Evolutionary conservation across 805 yeast genomes (phyloP).

Genomic region (Pichia deserticola): DNA sequence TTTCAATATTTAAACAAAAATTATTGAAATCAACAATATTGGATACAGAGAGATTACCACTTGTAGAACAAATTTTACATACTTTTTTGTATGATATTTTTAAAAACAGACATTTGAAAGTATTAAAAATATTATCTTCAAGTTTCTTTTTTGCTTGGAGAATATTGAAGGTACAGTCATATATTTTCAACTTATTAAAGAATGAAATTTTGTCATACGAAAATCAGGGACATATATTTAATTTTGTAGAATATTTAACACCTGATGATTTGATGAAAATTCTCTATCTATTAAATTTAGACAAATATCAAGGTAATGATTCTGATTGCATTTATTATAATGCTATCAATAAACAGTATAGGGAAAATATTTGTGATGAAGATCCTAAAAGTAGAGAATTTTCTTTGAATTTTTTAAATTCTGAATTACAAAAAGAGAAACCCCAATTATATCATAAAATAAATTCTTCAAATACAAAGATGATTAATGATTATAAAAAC

Average conservation of each 20-base stretch:
- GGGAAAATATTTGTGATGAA: neutral
- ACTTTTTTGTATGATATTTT: neutral
- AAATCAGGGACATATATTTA: slow-evolving; percentile 1
- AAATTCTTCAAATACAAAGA: too few relatives aligned
- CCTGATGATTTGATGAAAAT: slow-evolving; percentile 12
- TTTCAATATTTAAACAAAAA: slow-evolving; percentile 9
- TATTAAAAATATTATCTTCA: slow-evolving; percentile 39
- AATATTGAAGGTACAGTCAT: slow-evolving; percentile 48
- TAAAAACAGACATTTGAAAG: slow-evolving; percentile 28
- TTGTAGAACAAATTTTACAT: neutral
- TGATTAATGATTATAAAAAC: too few relatives aligned
- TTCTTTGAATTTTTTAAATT: neutral
- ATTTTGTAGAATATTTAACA: slow-evolving; percentile 15
- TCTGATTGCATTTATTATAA: neutral
- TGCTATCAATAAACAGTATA: neutral
- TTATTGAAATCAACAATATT: slow-evolving; percentile 8
- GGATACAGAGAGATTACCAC: neutral
- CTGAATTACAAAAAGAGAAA: neutral
- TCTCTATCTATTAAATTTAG: neutral
- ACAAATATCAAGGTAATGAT: neutral
- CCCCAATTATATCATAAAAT: neutral
- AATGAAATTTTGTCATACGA: slow-evolving; percentile 5
- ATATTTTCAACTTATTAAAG: slow-evolving; percentile 31
- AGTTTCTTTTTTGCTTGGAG: slow-evolving; percentile 64
- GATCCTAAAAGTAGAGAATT: neutral